These are phyloP conservation scores for Arctium minus DNA, from an alignment of 129 eudicot species.

Conservation along the genomic window DNA sequence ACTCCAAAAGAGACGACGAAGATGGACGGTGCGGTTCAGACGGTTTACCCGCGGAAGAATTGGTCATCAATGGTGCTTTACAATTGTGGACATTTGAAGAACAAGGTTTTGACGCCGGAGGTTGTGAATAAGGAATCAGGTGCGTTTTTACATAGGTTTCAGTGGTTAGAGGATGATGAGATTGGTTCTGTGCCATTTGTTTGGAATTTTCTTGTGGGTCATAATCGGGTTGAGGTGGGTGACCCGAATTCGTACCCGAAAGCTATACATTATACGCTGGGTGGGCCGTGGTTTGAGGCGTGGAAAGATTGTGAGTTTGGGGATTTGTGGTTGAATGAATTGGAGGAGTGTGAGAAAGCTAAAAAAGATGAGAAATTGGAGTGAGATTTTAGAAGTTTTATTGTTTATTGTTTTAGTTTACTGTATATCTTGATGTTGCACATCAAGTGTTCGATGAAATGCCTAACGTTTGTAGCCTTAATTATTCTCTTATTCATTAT, in stretches of 20 bases:
- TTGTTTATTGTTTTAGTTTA: not conserved
- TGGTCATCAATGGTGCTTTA: conserved; percentile 98
- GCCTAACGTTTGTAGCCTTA: not conserved
- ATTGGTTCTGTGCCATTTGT: conserved; percentile 88
- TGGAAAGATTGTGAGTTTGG: conserved; percentile 94
- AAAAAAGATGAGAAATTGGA: conserved; percentile 27
- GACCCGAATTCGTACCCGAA: conserved; percentile 59
- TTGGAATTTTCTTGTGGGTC: conserved; percentile 98
- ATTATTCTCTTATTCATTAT: conserved; percentile 20
- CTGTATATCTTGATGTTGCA: conserved; percentile 4
- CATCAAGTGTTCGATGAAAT: conserved; percentile 25
- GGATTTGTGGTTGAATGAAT: conserved; percentile 89
- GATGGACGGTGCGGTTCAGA: conserved; percentile 98
- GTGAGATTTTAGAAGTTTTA: conserved; percentile 1
- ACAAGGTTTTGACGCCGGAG: conserved; percentile 69
- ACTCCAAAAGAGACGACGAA: conserved; percentile 90
- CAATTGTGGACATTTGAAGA: conserved; percentile 84
- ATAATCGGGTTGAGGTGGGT: conserved; percentile 66
- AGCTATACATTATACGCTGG: conserved; percentile 91
- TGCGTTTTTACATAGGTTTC: conserved; percentile 84
- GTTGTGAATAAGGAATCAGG: conserved; percentile 75
- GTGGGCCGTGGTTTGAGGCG: conserved; percentile 98
- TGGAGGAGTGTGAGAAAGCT: conserved; percentile 58
- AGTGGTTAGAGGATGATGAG: conserved; percentile 86
- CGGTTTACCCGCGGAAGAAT: conserved; percentile 84